Percentiles rank a stretch among this genome's conserved stretches.
phyloP scores from a whole-genome alignment of 2,329 filamentous ascomycete genomes.

The Waltergamsia citrina region DNA sequence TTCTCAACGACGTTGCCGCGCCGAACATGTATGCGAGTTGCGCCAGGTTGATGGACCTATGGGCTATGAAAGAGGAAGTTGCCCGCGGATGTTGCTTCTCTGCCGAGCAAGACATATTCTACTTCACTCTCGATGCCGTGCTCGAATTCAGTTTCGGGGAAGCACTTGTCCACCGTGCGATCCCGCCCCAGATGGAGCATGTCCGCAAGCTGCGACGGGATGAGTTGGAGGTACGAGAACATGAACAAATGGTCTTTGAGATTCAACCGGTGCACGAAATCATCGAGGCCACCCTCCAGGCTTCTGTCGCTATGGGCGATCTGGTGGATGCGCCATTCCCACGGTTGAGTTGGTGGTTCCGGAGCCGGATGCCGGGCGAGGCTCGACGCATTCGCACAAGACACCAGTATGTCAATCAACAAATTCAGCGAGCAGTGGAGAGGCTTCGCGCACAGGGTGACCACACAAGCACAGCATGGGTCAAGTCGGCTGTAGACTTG shows the following conservation, averaged over 20 bases:
- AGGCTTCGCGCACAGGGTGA: constrained; percentile 1
- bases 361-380: constrained; percentile 1
- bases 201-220: constrained; percentile 3
- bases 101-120: constrained; percentile 20
- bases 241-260: no score
- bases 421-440: constrained; percentile 2
- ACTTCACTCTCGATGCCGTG: constrained; percentile 20
- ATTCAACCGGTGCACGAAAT: constrained; percentile 14
- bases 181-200: constrained; percentile 9
- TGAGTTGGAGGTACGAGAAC: constrained; percentile 5
- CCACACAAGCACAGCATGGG: not conserved
- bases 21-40: constrained; percentile 23
- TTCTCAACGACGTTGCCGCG: constrained; percentile 20
- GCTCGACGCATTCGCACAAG: not conserved
- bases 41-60: constrained; percentile 20
- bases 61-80: constrained; percentile 20
- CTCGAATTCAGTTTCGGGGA: constrained; percentile 20
- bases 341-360: constrained; percentile 3
- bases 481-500: constrained; percentile 18
- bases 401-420: constrained; percentile 4
- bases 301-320: constrained; percentile 1
- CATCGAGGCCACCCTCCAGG: constrained; percentile 5
- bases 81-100: constrained; percentile 14
- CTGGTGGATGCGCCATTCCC: not conserved
- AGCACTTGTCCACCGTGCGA: constrained; percentile 13